A percentile compares a stretch with the other conserved stretches of the same genome.
These are phyloP conservation scores for Cryptococcus sp. DNA, from an alignment of 1,284 basidiomycete genomes.

Conservation along the genomic window DNA sequence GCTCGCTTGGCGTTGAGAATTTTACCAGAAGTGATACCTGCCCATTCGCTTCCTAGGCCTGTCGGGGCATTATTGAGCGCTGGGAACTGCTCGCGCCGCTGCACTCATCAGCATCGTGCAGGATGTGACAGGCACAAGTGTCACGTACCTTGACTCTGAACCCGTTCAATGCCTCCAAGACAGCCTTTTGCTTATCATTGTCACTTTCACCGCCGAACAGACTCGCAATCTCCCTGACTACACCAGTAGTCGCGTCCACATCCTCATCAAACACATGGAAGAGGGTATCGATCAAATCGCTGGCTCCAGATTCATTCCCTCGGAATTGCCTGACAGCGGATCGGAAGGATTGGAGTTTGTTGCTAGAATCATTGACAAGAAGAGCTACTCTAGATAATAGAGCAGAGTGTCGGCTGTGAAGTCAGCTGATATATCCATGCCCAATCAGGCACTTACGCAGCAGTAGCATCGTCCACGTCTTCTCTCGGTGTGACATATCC, in stretches of 20 bases:
- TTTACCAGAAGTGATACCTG: slow-evolving; percentile 71
- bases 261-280: slow-evolving; percentile 78
- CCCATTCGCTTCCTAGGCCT: slow-evolving; percentile 58
- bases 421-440: background rate
- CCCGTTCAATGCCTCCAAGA: slow-evolving; percentile 73
- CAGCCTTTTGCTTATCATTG: slow-evolving; percentile 62
- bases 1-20: slow-evolving; percentile 77
- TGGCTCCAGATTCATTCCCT: slow-evolving; percentile 69
- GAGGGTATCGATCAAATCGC: slow-evolving; percentile 80
- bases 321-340: slow-evolving; percentile 76
- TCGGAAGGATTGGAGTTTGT: slow-evolving; percentile 70
- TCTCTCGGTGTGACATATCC: slow-evolving; percentile 38
- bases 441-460: slow-evolving; percentile 31
- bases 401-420: slow-evolving; percentile 60
- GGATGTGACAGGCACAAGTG: background rate
- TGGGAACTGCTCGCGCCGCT: slow-evolving; percentile 81
- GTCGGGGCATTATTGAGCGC: slow-evolving; percentile 57
- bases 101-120: background rate
- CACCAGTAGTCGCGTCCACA: slow-evolving; percentile 67
- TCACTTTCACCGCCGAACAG: slow-evolving; percentile 72
- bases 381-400: slow-evolving; percentile 66
- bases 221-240: slow-evolving; percentile 74
- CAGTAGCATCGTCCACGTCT: slow-evolving; percentile 44
- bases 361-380: slow-evolving; percentile 64
- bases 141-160: slow-evolving; percentile 71